Evolutionary conservation across 768 basidiomycete species (phyloP).

Genomic region (Mycena rosella): DNA sequence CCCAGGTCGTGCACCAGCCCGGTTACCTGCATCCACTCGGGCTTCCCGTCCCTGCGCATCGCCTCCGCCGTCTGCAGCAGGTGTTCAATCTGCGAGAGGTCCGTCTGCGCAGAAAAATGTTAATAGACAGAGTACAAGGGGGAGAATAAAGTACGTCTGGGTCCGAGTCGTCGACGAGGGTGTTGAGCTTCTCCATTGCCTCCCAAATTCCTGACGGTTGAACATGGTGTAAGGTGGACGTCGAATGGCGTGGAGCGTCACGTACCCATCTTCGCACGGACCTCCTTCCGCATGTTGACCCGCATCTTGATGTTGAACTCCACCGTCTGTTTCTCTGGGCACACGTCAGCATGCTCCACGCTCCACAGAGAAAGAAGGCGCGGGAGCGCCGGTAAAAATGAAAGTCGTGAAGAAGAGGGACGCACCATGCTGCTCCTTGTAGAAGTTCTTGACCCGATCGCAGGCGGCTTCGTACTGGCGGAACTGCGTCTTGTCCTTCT

Average conservation of each 20-base stretch:
- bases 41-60: conserved; percentile 86
- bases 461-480: conserved; percentile 82
- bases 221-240: background rate
- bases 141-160: conserved; percentile 73
- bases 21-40: conserved; percentile 90
- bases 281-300: conserved; percentile 78
- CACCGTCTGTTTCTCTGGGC: conserved; percentile 86
- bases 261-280: conserved; percentile 76
- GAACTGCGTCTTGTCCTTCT: conserved; percentile 76
- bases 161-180: conserved; percentile 91
- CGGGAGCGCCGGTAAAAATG: too few relatives aligned
- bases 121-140: conserved; percentile 61
- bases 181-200: conserved; percentile 89
- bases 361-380: background rate
- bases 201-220: conserved; percentile 70
- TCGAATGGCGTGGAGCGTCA: background rate
- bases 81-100: conserved; percentile 89
- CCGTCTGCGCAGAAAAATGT: conserved; percentile 67
- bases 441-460: conserved; percentile 82
- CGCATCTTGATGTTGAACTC: conserved; percentile 86
- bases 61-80: conserved; percentile 92
- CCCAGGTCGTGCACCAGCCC: conserved; percentile 81
- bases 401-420: background rate
- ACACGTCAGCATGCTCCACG: background rate
- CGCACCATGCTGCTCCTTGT: conserved; percentile 82